Conservation (phyloP, 202 grass and related monocot species). For the Dendrocalamus latiflorus region DNA sequence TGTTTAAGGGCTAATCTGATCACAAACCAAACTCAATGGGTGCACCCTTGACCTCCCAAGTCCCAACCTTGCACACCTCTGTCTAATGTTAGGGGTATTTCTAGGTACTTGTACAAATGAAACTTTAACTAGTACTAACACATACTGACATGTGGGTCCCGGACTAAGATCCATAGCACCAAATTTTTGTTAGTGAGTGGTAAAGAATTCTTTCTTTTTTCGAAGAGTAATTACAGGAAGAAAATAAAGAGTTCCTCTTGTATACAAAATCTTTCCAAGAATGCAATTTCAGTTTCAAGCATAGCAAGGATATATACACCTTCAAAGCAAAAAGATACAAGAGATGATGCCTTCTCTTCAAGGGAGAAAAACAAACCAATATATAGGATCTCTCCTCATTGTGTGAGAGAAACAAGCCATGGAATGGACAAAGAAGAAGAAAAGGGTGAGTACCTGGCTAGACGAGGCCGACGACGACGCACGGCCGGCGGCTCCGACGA, state of each 20-base stretch:
- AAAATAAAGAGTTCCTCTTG: neutral
- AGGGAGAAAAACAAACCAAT: neutral
- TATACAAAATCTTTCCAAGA: neutral
- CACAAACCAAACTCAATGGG: neutral
- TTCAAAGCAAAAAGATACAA: neutral
- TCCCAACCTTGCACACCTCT: neutral
- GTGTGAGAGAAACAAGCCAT: neutral
- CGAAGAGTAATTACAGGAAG: neutral
- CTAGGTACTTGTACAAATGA: neutral
- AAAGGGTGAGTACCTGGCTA: neutral
- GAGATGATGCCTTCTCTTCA: neutral
- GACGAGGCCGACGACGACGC: neutral
- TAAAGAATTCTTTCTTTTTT: neutral
- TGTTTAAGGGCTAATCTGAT: constrained; percentile 5
- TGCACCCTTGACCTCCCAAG: too few species aligned
- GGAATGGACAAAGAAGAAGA: neutral
- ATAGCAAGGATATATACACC: neutral
- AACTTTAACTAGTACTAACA: neutral
- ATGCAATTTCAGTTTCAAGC: neutral
- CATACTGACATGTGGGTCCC: neutral
- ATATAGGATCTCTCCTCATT: neutral
- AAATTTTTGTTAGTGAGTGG: neutral
- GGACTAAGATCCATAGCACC: neutral
- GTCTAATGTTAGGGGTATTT: neutral
- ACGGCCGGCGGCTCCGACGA: neutral